Evolutionary conservation across 108 stramenopile genomes (phyloP).

Genomic region (Cylindrotheca closterium): DNA sequence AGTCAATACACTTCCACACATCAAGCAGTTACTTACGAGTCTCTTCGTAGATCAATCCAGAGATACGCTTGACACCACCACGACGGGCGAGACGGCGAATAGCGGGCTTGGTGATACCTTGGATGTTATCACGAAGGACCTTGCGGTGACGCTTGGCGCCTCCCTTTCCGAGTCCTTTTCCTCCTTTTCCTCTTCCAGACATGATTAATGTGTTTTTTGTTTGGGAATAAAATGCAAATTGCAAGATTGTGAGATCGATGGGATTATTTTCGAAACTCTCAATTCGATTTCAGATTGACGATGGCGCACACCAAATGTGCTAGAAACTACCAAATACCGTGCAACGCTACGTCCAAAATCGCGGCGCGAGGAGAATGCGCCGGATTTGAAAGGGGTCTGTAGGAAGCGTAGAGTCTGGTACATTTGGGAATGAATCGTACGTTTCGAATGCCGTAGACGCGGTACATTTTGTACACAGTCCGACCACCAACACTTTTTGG

Average conservation of each 20-base stretch:
- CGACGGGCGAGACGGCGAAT: conserved; percentile 99
- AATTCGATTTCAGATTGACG: too few species aligned
- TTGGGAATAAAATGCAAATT: neutral
- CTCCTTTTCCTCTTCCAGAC: conserved; percentile 85
- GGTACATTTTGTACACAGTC: too few species aligned
- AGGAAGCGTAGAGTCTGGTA: too few species aligned
- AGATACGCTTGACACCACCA: conserved; percentile 99
- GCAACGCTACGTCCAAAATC: too few species aligned
- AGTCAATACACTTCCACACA: neutral
- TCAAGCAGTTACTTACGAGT: conserved; percentile 45
- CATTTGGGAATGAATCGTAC: too few species aligned
- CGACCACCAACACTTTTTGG: too few species aligned
- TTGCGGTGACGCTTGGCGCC: conserved; percentile 92
- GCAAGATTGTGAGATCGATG: conserved; percentile 31
- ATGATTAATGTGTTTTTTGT: conserved; percentile 23
- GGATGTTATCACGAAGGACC: conserved; percentile 97
- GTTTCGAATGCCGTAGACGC: too few species aligned
- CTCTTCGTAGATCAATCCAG: conserved; percentile 98
- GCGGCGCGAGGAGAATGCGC: too few species aligned
- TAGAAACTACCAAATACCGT: too few species aligned
- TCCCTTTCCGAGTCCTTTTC: conserved; percentile 90
- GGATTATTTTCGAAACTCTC: too few species aligned
- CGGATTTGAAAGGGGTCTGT: too few species aligned
- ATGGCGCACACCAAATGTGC: too few species aligned
- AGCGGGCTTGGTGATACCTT: conserved; percentile 99